Evolutionary conservation across 257 asterid species (phyloP).

Genomic region (Nicotiana knightiana): DNA sequence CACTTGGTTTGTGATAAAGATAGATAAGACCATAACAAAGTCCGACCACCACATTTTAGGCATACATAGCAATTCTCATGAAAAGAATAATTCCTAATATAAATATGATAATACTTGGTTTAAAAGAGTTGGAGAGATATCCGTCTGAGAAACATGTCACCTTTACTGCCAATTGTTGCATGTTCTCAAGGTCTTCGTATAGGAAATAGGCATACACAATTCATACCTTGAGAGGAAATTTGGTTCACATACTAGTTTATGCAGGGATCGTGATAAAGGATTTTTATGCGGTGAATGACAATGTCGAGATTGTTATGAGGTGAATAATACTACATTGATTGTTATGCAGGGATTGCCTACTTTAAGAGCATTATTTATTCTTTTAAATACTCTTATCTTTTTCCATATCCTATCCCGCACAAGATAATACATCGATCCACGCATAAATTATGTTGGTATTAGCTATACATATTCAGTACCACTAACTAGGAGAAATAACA

Average conservation of each 20-base stretch:
- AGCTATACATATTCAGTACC: background rate
- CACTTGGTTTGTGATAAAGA: background rate
- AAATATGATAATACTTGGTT: background rate
- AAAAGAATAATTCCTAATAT: background rate
- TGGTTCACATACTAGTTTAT: background rate
- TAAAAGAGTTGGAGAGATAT: conserved; percentile 1
- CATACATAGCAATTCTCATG: background rate
- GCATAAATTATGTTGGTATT: background rate
- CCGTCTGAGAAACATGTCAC: background rate
- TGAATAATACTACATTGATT: background rate
- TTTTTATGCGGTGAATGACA: background rate
- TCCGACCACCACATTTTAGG: background rate
- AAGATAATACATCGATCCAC: background rate
- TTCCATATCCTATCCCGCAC: background rate
- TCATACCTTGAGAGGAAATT: background rate
- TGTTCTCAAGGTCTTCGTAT: background rate
- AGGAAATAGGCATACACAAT: background rate
- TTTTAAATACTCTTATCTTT: background rate
- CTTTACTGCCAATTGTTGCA: background rate
- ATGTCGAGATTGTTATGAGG: background rate
- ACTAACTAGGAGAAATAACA: background rate
- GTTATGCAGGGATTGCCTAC: background rate
- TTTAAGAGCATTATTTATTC: background rate
- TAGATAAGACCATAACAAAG: background rate
- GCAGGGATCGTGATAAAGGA: background rate